Evolutionary conservation across 176 grass and related monocot genomes (phyloP), one percentile per base, ranked within the genome.

Genomic region (Triticum timopheevii): DNA sequence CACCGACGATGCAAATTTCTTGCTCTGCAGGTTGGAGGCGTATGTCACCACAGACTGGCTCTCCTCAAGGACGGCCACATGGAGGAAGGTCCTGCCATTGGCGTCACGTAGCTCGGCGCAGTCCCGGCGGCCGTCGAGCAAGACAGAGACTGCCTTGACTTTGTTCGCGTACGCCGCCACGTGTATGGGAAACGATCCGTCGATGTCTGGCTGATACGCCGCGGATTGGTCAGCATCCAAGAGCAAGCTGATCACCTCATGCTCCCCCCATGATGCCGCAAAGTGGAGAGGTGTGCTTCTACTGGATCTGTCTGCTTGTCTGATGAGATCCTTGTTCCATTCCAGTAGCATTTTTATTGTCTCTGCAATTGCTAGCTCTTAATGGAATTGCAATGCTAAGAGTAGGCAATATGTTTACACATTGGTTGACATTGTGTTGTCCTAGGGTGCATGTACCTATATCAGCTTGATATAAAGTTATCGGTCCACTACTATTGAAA

Each of bases 41-140:
- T n/a, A 66, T 5, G 56, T 39, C 8, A 90, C 3, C 7, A 92
- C 64, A 1, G 7, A 24, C 0, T 28, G 28, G 28, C 65, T 22
- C 36, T 36, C 22, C 30, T 78, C 17, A 7, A 38, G 3, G 0
- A 83, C 83, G n/a, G 92, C 92, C 31, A 77, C 67, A 5, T 91
- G 92, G 8, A 94, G 92, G 69, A 94, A 86, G 39, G 80, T 93
- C 20, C 84, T 80, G 2, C 86, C 86, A 7, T 23, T 22, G 22
- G 24, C 44, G 52, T 94, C 84, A 1, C 54, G 47, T 10, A 94
- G 56, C 8, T 65, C 80, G 10, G 87, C 83, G 7, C 73, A 81
- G 73, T 71, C 83, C 7, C 10, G 42, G 0, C 73, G 73, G 8
- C 3, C 73, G 0, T 78, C 6, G 5, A 80, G 67, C 12, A 85